These are phyloP conservation scores for Phytophthora europaea DNA, from an alignment of 352 stramenopile species.

Conservation along the genomic window DNA sequence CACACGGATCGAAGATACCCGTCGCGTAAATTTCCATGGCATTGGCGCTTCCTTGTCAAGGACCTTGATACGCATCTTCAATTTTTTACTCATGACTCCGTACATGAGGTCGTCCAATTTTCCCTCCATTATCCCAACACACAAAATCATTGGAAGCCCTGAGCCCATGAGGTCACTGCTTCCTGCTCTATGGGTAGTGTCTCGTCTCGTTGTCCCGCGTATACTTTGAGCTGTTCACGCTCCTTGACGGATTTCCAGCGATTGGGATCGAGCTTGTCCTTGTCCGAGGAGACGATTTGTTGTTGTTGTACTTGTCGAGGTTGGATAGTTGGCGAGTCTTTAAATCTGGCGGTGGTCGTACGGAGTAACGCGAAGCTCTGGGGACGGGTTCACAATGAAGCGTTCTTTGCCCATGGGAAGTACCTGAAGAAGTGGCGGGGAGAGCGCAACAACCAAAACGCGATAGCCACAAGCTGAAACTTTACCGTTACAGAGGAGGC, in stretches of 20 bases:
- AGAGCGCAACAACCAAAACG: background rate
- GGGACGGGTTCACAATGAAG: slow-evolving; percentile 31
- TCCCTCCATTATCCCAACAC: slow-evolving; percentile 18
- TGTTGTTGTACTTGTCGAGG: slow-evolving; percentile 13
- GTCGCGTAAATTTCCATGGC: background rate
- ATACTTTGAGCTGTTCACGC: slow-evolving; percentile 39
- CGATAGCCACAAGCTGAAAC: background rate
- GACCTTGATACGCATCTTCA: background rate
- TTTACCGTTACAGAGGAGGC: background rate
- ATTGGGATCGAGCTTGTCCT: slow-evolving; percentile 24
- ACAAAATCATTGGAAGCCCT: slow-evolving; percentile 25
- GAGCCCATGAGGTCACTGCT: background rate
- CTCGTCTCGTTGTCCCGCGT: slow-evolving; percentile 28
- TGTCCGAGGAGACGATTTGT: slow-evolving; percentile 15
- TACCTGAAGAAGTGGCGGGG: background rate
- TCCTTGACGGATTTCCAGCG: slow-evolving; percentile 42
- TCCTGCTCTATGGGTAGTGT: background rate
- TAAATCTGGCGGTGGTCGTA: slow-evolving; percentile 12
- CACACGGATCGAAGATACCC: background rate
- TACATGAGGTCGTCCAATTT: background rate
- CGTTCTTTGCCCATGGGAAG: slow-evolving; percentile 16
- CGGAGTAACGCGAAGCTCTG: slow-evolving; percentile 24
- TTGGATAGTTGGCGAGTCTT: slow-evolving; percentile 16
- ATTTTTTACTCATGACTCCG: slow-evolving; percentile 1
- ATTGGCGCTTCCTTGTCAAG: background rate